A percentile compares a stretch with the other conserved stretches of the same genome.
These are phyloP conservation scores for Penicillium sp. DNA, from an alignment of 2,329 filamentous ascomycete species.

Conservation along the genomic window DNA sequence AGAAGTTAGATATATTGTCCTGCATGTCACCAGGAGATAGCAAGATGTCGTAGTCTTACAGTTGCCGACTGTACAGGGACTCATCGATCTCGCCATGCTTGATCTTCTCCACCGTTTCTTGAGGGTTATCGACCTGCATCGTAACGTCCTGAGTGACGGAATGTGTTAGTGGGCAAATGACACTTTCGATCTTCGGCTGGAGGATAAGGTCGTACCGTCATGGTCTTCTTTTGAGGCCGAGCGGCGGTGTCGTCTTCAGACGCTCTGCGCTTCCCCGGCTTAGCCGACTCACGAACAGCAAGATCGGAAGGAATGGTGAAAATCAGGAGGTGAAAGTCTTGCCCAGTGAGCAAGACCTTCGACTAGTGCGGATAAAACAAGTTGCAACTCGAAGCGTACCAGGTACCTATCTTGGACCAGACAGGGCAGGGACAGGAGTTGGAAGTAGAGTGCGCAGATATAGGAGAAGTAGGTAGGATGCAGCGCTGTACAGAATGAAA, in stretches of 20 bases:
- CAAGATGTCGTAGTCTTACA: constrained; percentile 38
- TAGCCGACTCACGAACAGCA: constrained; percentile 48
- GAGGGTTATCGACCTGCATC: constrained; percentile 64
- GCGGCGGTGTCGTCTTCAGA: constrained; percentile 50
- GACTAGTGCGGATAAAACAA: constrained; percentile 27
- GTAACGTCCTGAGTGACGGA: constrained; percentile 49
- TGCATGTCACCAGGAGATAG: neutral
- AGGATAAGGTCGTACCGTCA: constrained; percentile 46
- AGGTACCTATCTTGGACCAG: constrained; percentile 24
- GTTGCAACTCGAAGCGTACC: constrained; percentile 33
- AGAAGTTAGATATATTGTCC: constrained; percentile 15
- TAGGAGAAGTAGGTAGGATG: neutral
- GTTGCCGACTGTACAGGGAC: constrained; percentile 67
- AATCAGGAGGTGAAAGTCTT: constrained; percentile 42
- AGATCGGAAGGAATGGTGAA: constrained; percentile 48
- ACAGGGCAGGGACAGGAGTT: constrained; percentile 12
- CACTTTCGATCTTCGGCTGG: neutral
- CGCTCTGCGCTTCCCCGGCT: constrained; percentile 57
- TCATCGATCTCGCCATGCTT: constrained; percentile 69
- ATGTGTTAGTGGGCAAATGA: constrained; percentile 19
- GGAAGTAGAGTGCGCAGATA: constrained; percentile 13
- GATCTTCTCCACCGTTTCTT: constrained; percentile 61
- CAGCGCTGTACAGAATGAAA: constrained; percentile 10
- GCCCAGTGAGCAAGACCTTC: constrained; percentile 47
- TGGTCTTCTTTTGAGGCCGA: constrained; percentile 56